phyloP scores from a whole-genome alignment of 345 rosid species.

The Raphanus sativus region DNA sequence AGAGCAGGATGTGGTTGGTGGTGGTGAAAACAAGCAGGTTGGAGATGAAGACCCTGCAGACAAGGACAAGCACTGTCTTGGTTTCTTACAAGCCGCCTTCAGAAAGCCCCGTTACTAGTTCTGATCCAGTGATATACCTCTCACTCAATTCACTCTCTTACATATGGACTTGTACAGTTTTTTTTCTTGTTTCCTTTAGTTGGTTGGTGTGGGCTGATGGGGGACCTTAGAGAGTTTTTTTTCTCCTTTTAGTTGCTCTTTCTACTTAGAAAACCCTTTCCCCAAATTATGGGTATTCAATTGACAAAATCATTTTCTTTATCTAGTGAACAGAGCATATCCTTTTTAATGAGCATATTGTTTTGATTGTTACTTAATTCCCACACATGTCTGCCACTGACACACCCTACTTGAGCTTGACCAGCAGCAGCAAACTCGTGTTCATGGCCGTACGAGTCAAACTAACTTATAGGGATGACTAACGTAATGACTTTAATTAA shows the following conservation, averaged over 20 bases:
- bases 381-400: neutral
- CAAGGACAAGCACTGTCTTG: constrained; percentile 40
- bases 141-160: constrained; percentile 6
- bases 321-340: neutral
- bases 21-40: constrained; percentile 50
- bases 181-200: neutral
- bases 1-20: constrained; percentile 23
- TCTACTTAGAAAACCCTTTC: neutral
- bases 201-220: constrained; percentile 2
- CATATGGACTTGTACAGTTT: constrained; percentile 41
- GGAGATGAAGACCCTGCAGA: constrained; percentile 44
- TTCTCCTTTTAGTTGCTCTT: constrained; percentile 10
- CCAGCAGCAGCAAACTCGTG: too few species aligned
- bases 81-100: constrained; percentile 50
- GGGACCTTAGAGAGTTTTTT: constrained; percentile 6
- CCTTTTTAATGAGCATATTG: neutral
- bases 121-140: constrained; percentile 16
- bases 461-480: neutral
- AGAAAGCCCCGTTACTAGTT: constrained; percentile 44
- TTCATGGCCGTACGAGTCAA: too few species aligned
- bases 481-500: neutral
- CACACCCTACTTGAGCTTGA: neutral
- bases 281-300: constrained; percentile 13
- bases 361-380: neutral
- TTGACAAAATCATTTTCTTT: neutral